phyloP scores from a whole-genome alignment of 2,329 filamentous ascomycete genomes.

The Penicillium italicum region DNA sequence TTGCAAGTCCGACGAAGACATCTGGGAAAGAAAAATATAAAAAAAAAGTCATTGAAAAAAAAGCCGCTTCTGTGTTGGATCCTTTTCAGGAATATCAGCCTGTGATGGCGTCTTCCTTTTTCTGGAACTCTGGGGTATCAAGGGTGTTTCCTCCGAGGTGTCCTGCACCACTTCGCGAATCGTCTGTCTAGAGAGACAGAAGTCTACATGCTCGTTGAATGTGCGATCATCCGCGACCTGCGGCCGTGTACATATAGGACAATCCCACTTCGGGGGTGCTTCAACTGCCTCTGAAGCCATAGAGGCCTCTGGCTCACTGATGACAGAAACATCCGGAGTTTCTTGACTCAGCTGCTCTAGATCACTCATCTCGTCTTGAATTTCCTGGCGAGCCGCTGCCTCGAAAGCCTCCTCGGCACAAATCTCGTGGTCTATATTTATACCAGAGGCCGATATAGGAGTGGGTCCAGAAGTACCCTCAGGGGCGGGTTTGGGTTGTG shows the following conservation, averaged over 20 bases:
- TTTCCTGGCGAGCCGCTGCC: conserved; percentile 57
- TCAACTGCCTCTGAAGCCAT: conserved; percentile 2
- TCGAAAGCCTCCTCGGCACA: conserved; percentile 67
- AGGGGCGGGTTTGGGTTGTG: conserved; percentile 21
- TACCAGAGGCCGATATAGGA: not conserved
- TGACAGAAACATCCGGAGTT: conserved; percentile 12
- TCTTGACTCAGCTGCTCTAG: conserved; percentile 62
- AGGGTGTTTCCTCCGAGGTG: conserved; percentile 29
- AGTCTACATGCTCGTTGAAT: conserved; percentile 91
- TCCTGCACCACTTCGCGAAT: conserved; percentile 77
- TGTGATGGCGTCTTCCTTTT: conserved; percentile 38
- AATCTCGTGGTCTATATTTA: conserved; percentile 57
- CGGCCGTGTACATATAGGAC: conserved; percentile 78
- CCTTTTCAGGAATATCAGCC: conserved; percentile 11
- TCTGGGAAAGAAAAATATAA: no score
- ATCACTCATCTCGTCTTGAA: conserved; percentile 59
- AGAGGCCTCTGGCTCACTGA: conserved; percentile 22
- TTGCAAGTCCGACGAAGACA: not conserved
- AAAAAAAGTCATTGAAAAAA: conserved; percentile 32
- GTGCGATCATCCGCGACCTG: conserved; percentile 69
- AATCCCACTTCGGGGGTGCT: conserved; percentile 66
- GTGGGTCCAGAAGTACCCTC: conserved; percentile 15
- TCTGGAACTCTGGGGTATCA: conserved; percentile 4
- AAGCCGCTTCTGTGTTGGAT: conserved; percentile 35
- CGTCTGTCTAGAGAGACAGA: conserved; percentile 78